Base-by-base conservation (phyloP, 352 stramenopile species). In the Poterioochromonas sp. region DNA sequence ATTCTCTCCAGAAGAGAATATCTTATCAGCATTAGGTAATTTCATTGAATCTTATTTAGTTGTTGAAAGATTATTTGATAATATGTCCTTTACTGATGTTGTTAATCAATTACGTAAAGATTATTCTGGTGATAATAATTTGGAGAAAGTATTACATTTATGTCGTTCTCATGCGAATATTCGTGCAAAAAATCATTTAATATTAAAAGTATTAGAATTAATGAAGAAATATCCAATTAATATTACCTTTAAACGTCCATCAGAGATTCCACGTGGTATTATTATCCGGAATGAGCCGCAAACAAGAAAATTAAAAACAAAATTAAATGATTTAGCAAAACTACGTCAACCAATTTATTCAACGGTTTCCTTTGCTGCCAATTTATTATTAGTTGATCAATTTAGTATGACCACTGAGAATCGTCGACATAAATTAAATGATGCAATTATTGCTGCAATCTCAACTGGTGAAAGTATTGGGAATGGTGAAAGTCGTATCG, bases 361-460 rank as follows among this genome's bases (percentile, higher is more conserved):
- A 63, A 82, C 92, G 18, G 86, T 98, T 51, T 91, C 95, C 12
- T 86, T 98, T 73, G 87, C 95, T 81, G 95, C 94, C 35, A 88
- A 94, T 78, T 95, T 97, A 82, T 86, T 98, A 49, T 85, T 99
- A 11, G 93, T 98, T 68, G 88, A 97, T 82, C 91, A 96, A 83
- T 97, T 95, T 83, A 96, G 97, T 86, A 93, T 94, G 44, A 96
- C 91, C 74, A 94, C 97, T 82, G 86, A 92, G 44, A 63, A 64
- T 12, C 71, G 71, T 53, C 41, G 47, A 12, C 3, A 44, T 39
- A 47, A 63, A 26, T 41, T 64, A 2, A n/a, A 79, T 58, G 44
- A 80, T 29, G 18, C 18, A 11, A n/a, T 80, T 35, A n/a, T 70
- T 47, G 47, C 2, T 22, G 41, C 43, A 1, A 32, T 78, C 0